Percentiles rank a stretch among this genome's conserved stretches.
Evolutionary conservation across 495 filamentous ascomycete species (phyloP).

Genomic region (Poronia punctata): DNA sequence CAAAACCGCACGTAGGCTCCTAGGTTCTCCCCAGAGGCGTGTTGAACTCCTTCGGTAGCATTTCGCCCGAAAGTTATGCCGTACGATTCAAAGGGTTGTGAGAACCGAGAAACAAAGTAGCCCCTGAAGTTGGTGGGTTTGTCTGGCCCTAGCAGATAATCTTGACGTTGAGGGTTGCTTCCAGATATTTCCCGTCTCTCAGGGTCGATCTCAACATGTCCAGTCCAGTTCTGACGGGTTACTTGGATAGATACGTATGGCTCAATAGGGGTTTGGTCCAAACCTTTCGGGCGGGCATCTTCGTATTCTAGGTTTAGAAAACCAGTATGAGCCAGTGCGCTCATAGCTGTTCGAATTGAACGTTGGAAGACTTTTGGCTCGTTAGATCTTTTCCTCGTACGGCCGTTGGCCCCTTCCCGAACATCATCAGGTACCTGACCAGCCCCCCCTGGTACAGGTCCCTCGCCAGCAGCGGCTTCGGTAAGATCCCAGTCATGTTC

Average conservation of each 20-base stretch:
- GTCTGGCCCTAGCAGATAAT: conserved; percentile 24
- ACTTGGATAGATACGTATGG: conserved; percentile 24
- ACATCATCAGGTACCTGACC: conserved; percentile 16
- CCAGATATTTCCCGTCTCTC: conserved; percentile 19
- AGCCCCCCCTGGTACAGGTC: conserved; percentile 23
- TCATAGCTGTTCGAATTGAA: conserved; percentile 22
- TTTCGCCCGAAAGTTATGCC: conserved; percentile 16
- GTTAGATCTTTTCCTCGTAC: conserved; percentile 12
- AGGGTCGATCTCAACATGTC: conserved; percentile 21
- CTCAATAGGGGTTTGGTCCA: not conserved
- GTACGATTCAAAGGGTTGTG: conserved; percentile 21
- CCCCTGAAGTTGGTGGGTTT: conserved; percentile 20
- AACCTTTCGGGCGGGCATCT: not conserved
- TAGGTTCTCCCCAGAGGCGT: conserved; percentile 16
- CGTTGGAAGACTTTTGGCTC: conserved; percentile 3
- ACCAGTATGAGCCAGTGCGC: conserved; percentile 20
- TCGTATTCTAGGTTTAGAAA: conserved; percentile 21
- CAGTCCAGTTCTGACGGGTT: conserved; percentile 28
- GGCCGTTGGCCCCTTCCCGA: conserved; percentile 17
- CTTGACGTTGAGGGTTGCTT: conserved; percentile 26
- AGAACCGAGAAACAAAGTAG: conserved; percentile 28
- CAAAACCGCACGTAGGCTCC: conserved; percentile 22
- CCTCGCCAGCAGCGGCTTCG: conserved; percentile 16
- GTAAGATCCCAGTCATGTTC: conserved; percentile 21
- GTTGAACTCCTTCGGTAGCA: conserved; percentile 10